Evolutionary conservation across 192 early-diverging fungal species (phyloP), one percentile per base, ranked within the genome.

Genomic region (Gaertneriomyces semiglobifer): DNA sequence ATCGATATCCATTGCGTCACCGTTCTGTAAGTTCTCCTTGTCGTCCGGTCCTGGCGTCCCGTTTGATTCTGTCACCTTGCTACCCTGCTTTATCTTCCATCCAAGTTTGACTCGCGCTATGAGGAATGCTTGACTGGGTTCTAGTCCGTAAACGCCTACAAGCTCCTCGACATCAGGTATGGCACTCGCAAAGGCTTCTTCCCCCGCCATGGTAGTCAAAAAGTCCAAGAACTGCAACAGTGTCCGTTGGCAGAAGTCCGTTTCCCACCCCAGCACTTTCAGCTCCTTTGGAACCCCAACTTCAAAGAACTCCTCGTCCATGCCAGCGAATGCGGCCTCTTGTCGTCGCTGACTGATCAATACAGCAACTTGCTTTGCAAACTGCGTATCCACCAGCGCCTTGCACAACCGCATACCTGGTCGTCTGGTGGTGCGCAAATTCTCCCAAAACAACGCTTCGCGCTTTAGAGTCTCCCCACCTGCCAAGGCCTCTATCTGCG

Each of bases 221-320:
- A 92, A 84, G 19, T 93, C 88, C 33, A 78, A 67, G 52, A 81
- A 86, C 65, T 91, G 89, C 7, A 87, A 55, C 12, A 90, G 71
- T 0, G 78, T 82, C 7, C 80, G 69, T 12, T 87, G 88, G 57
- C 77, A 72, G 41, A 78, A 82, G 61, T 92, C 90, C 25, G 76
- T 78, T 25, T 84, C 57, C 61, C 80, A 79, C 20, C 81, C 84
- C 6, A 88, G 57, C 33, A 88, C 65, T 61, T 87, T 86, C 19
- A 89, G 50, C 19, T 86, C 84, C 61, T 33, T 33, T 33, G 25
- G 25, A 33, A 33, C 25, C 25, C 25, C 25, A 64, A 63, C 63
- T 39, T 58, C 20, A 20, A 65, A 67, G n/a, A 60, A 63, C 18
- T 71, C 68, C 12, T 42, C 33, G 7, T 48, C 44, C 53, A 61